Percentiles rank a stretch among this genome's conserved stretches.
These are phyloP conservation scores for Tuber indicum DNA, from an alignment of 495 filamentous ascomycete genomes.

Conservation along the genomic window DNA sequence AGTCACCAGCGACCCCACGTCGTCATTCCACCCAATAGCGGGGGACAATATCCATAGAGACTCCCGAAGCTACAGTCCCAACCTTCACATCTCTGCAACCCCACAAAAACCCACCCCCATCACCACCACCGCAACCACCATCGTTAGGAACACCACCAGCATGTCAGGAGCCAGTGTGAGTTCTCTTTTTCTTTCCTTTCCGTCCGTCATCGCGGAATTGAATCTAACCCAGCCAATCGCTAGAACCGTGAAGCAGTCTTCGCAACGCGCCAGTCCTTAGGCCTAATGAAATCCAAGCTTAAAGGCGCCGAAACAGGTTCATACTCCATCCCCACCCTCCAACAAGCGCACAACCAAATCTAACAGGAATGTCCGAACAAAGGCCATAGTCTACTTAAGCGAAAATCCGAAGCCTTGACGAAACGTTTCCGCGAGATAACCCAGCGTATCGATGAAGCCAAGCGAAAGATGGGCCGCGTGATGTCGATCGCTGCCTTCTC, in stretches of 20 bases:
- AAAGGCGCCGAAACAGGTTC: conserved; percentile 76
- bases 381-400: conserved; percentile 78
- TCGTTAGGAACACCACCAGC: conserved; percentile 5
- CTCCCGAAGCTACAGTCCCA: background rate
- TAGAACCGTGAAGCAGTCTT: conserved; percentile 92
- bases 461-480: conserved; percentile 98
- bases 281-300: conserved; percentile 95
- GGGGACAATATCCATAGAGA: background rate
- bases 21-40: background rate
- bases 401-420: conserved; percentile 88
- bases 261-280: conserved; percentile 92
- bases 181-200: conserved; percentile 11
- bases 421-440: conserved; percentile 78
- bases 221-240: conserved; percentile 1
- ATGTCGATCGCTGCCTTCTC: conserved; percentile 99
- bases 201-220: background rate
- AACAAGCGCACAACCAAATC: conserved; percentile 50
- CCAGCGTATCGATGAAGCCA: conserved; percentile 93
- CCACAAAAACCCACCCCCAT: background rate
- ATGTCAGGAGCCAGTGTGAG: conserved; percentile 58
- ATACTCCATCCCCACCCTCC: conserved; percentile 46
- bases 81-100: background rate
- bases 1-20: background rate
- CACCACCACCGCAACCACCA: background rate
- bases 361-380: conserved; percentile 19